phyloP scores from a whole-genome alignment of 73 alveolate species.

The Tetrahymena malaccensis region DNA sequence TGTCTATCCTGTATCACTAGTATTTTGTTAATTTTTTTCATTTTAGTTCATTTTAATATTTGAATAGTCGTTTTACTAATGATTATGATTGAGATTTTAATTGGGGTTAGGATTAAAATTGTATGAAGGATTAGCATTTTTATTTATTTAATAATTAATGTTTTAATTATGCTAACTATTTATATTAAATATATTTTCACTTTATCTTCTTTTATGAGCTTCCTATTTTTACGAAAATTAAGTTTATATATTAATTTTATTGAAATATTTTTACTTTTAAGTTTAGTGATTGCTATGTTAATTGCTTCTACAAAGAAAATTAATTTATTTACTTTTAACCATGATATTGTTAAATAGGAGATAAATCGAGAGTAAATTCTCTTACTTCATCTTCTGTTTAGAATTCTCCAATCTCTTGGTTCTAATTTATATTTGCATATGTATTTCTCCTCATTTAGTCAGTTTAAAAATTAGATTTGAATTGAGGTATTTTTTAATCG shows the following conservation, averaged over 20 bases:
- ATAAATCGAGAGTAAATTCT: neutral
- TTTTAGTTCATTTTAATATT: too few relatives aligned
- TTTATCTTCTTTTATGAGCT: neutral
- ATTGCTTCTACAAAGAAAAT: neutral
- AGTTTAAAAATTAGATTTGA: neutral
- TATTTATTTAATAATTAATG: too few relatives aligned
- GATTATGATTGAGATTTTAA: too few relatives aligned
- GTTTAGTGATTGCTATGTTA: neutral
- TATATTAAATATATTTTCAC: neutral
- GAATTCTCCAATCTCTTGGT: neutral
- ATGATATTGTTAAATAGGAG: neutral
- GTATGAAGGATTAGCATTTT: too few relatives aligned
- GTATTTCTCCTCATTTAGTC: neutral
- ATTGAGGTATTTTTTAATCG: neutral
- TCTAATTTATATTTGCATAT: neutral
- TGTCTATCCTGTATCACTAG: neutral
- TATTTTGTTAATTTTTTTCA: too few relatives aligned
- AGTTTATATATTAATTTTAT: too few relatives aligned
- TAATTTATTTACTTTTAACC: neutral
- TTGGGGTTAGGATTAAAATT: neutral
- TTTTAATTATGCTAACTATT: too few relatives aligned
- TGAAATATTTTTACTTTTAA: neutral
- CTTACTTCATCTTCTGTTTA: neutral
- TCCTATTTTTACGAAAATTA: neutral
- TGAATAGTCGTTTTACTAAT: too few relatives aligned